phyloP scores from a whole-genome alignment of 441 rosid species.

The Brassica balearica region DNA sequence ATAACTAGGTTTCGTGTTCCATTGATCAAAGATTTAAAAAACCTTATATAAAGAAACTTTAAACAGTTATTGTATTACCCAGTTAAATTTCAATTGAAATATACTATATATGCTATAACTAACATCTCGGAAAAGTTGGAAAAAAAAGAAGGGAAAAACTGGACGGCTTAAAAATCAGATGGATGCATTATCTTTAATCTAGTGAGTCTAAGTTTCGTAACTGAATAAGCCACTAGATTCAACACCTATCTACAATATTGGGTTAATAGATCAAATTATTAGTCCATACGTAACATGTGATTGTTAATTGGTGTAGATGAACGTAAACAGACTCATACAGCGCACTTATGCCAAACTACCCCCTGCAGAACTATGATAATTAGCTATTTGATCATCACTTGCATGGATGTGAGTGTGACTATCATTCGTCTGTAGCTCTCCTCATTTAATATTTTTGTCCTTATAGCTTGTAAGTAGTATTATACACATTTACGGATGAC shows the following conservation, averaged over 20 bases:
- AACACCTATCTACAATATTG: conserved; percentile 26
- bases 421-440: conserved; percentile 13
- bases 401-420: conserved; percentile 60
- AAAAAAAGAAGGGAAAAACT: not conserved
- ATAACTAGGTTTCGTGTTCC: conserved; percentile 56
- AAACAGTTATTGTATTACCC: conserved; percentile 16
- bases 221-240: conserved; percentile 17
- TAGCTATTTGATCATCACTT: conserved; percentile 51
- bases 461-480: not conserved
- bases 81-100: not conserved
- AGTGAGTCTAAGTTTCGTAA: not conserved
- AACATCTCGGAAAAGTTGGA: not conserved
- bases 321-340: conserved; percentile 27
- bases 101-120: not conserved
- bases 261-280: not conserved
- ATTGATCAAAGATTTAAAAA: conserved; percentile 52
- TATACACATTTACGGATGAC: not conserved
- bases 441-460: not conserved
- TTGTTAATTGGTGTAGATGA: conserved; percentile 12
- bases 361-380: conserved; percentile 39
- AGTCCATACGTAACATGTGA: conserved; percentile 11
- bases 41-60: not conserved
- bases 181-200: conserved; percentile 14
- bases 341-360: conserved; percentile 48
- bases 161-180: conserved; percentile 16